Evolutionary conservation across 768 basidiomycete species (phyloP), one percentile per base, ranked within the genome.

Genomic region (Cystofilobasidium capitatum): DNA sequence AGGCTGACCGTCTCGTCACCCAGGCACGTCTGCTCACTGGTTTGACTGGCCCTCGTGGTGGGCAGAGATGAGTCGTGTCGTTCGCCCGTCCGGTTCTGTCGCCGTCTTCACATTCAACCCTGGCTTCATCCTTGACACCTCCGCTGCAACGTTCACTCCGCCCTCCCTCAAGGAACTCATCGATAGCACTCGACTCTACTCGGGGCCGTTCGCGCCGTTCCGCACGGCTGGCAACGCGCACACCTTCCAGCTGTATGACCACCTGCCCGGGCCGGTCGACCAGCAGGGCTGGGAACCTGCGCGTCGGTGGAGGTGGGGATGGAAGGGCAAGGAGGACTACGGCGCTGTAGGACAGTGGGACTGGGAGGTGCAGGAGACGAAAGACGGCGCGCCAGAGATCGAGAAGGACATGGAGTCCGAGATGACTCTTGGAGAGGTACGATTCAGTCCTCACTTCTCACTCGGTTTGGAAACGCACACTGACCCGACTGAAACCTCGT

Each of bases 11-110:
- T n/a, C n/a, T n/a, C n/a, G n/a, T n/a, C n/a, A n/a, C n/a, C n/a
- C n/a, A n/a, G 66, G 59, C 6, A 67, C 66, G 8, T 37, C 60
- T 4, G 59, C 66, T n/a, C 66, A 67, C 36, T 67, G 66, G 66
- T 62, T 67, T 31, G 59, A 67, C 36, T 49, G 29, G 39, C 26
- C 24, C 10, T 31, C 59, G 20, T 67, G 59, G 59, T 67, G 66
- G 60, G 31, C 14, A 3, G 60, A 67, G 47, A 62, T 62, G 66
- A 31, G 37, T 17, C 59, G 66, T 10, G 37, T 67, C 31, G 49
- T 67, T 42, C 59, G 49, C 31, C 66, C 66, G 2, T 44, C 44
- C 22, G 66, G 66, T 2, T 35, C 59, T 0, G 66, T 67, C 8
- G 60, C 60, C 17, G 47, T 29, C 12, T 67, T 44, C 22, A 62